Conservation (phyloP, 2,329 filamentous ascomycete species). For the Alternaria rosae region DNA sequence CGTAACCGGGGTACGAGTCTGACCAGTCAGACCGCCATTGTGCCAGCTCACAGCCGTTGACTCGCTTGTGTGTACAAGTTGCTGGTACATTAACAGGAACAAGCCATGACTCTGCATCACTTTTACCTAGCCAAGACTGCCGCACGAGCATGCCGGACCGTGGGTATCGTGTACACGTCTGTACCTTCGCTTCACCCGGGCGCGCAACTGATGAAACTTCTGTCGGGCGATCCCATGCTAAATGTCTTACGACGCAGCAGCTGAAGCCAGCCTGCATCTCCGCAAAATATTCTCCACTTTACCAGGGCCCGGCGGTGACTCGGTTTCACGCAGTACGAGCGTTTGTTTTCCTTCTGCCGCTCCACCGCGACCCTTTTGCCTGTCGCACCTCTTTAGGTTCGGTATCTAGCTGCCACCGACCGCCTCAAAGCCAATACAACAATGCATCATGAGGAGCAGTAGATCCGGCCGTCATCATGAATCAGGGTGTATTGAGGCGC, state of each 20-base stretch:
- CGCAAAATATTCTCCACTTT: conserved; percentile 13
- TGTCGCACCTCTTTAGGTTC: conserved; percentile 26
- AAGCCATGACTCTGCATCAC: conserved; percentile 1
- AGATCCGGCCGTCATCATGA: conserved; percentile 17
- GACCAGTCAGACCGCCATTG: conserved; percentile 13
- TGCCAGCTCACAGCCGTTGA: conserved; percentile 8
- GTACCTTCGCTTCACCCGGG: conserved; percentile 17
- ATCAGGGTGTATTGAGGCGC: conserved; percentile 23
- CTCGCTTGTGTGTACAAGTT: conserved; percentile 20
- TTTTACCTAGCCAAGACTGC: conserved; percentile 3
- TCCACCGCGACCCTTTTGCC: conserved; percentile 19
- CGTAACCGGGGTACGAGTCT: conserved; percentile 11
- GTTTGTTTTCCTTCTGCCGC: conserved; percentile 26
- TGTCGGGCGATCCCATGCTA: conserved; percentile 22
- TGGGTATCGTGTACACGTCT: conserved; percentile 18
- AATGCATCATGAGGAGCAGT: conserved; percentile 9
- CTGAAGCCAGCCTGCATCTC: conserved; percentile 19
- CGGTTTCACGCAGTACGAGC: conserved; percentile 24
- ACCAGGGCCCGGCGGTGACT: conserved; percentile 19
- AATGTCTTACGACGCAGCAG: conserved; percentile 20
- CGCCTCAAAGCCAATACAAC: conserved; percentile 5
- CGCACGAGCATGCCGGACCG: conserved; percentile 6
- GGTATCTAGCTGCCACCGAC: conserved; percentile 17
- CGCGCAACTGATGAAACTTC: conserved; percentile 23
- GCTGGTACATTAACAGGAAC: conserved; percentile 11